phyloP scores from a whole-genome alignment of 164 flowering plant genomes.

The Umbilicus rupestris region DNA sequence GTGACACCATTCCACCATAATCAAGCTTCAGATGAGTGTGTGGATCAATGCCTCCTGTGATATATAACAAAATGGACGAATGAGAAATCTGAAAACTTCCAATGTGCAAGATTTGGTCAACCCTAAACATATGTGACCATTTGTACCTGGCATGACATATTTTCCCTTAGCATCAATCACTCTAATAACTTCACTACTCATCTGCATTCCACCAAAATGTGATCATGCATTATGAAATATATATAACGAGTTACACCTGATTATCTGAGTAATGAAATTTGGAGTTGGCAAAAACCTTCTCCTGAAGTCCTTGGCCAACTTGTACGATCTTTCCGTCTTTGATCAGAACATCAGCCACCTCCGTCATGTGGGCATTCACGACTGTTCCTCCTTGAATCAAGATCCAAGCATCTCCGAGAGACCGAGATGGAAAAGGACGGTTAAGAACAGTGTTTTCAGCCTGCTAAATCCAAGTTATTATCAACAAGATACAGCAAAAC shows the following conservation, averaged over 20 bases:
- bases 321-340: background rate
- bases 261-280: no score
- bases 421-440: no score
- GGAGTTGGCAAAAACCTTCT: background rate
- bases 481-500: background rate
- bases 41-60: slow-evolving; percentile 95
- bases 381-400: no score
- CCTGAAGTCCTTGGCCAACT: background rate
- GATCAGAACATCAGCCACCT: slow-evolving; percentile 23
- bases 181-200: slow-evolving; percentile 23
- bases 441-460: slow-evolving; percentile 15
- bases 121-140: background rate
- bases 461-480: background rate
- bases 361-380: no score
- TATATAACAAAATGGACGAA: slow-evolving; percentile 5
- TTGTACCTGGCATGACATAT: slow-evolving; percentile 94
- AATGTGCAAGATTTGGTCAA: background rate
- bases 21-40: slow-evolving; percentile 69
- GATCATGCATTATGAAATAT: background rate
- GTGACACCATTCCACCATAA: slow-evolving; percentile 60
- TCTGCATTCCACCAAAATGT: background rate
- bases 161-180: slow-evolving; percentile 89
- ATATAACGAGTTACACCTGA: no score
- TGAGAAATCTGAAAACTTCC: background rate
- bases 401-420: no score